phyloP scores from a whole-genome alignment of 805 yeast genomes.

The Saccharomycopsis oosterbeekiorum region DNA sequence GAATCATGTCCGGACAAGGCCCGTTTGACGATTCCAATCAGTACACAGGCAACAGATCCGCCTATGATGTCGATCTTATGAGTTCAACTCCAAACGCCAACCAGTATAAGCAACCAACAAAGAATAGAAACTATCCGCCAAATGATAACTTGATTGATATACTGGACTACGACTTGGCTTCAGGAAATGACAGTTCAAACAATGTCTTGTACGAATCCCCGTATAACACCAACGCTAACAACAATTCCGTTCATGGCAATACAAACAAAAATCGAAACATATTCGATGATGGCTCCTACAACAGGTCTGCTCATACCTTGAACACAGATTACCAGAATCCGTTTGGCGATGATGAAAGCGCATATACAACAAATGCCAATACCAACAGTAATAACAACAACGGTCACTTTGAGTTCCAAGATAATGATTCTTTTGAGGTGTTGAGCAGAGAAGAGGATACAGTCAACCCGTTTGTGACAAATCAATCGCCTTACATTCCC shows the following conservation, averaged over 20 bases:
- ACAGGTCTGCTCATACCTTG: neutral
- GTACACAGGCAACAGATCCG: neutral
- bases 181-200: neutral
- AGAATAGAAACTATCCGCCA: neutral
- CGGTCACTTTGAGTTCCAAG: neutral
- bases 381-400: neutral
- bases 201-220: neutral
- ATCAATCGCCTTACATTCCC: neutral
- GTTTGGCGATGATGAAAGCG: conserved; percentile 6
- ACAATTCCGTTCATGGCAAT: neutral
- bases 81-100: conserved; percentile 9
- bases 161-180: conserved; percentile 1
- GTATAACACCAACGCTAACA: conserved; percentile 17
- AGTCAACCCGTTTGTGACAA: conserved; percentile 14
- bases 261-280: neutral
- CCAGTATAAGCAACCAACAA: neutral
- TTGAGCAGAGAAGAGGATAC: conserved; percentile 13
- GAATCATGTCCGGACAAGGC: neutral
- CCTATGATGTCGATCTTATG: conserved; percentile 19
- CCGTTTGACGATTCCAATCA: neutral
- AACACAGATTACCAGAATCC: conserved; percentile 7
- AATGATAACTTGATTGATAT: conserved; percentile 7
- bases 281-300: neutral
- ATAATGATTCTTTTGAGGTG: conserved; percentile 12
- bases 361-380: neutral